Evolutionary conservation across 306 rosid genomes (phyloP).

Genomic region (Cicer pinnatifidum): DNA sequence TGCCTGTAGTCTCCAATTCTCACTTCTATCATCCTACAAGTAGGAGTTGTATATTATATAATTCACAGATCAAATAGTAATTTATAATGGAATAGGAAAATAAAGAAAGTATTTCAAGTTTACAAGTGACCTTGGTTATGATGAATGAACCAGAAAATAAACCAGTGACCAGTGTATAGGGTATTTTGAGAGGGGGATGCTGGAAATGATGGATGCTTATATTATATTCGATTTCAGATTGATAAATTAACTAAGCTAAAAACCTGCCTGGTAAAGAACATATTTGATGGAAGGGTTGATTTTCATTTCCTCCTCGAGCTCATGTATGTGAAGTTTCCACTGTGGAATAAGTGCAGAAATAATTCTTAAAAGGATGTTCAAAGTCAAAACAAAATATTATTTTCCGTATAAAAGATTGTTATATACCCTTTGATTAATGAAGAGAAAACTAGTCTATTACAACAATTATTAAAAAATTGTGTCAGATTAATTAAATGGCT

Average conservation of each 20-base stretch:
- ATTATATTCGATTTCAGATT: conserved; percentile 7
- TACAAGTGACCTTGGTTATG: background rate
- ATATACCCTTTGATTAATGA: background rate
- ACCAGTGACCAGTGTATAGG: background rate
- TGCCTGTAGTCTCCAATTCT: conserved; percentile 65
- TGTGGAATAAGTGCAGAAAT: conserved; percentile 41
- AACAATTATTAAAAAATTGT: background rate
- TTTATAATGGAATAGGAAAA: conserved; percentile 17
- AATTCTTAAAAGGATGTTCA: conserved; percentile 8
- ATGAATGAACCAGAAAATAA: background rate
- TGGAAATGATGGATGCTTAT: conserved; percentile 9
- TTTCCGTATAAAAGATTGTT: conserved; percentile 24
- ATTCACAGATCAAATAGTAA: background rate
- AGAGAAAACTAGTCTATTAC: background rate
- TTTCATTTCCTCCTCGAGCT: conserved; percentile 70
- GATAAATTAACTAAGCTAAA: background rate
- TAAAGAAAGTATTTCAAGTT: background rate
- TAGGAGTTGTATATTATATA: background rate
- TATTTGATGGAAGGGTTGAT: conserved; percentile 62
- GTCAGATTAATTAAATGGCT: conserved; percentile 2
- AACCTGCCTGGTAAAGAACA: conserved; percentile 57
- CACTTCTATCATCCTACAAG: conserved; percentile 60
- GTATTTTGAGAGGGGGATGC: background rate
- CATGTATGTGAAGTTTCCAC: conserved; percentile 70
- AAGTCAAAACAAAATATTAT: conserved; percentile 25